Base-by-base conservation (phyloP, 805 yeast genomes). In the Allodekkera sacchari region DNA sequence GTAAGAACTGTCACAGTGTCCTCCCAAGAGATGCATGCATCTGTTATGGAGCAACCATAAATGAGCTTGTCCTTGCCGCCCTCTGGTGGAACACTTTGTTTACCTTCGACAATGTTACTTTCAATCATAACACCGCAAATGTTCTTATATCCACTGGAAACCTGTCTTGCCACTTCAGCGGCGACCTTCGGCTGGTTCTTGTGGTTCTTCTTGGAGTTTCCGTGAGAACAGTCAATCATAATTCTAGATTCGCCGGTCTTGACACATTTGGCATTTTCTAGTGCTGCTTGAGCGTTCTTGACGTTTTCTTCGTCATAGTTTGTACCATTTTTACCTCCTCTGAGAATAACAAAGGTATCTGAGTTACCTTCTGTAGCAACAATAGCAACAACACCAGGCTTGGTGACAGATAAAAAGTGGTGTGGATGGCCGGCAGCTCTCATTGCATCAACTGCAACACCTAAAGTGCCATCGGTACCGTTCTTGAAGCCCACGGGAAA, bases 401-500 rank as follows among this genome's bases (percentile, higher is more conserved):
- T 89, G 9, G 96, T 92, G 37, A 92, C 97, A 13, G 89, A 78
- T 53, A 89, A 63, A 70, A 89, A 92, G 59, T 89, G 96, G 55
- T 89, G 98, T 7, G 94, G 84, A 57, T 83, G 84, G 18, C 88
- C 66, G 26, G 97, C 94, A 29, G 97, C 89, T 51, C 84, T 71
- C 53, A 85, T 72, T 18, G 98, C 98, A 53, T 89, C 98, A 41
- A 89, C 69, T 22, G 96, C 95, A 41, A 89, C 96, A 45, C 85
- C 94, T 31, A 92, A 61, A 27, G 88, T 77, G 52, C 98, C 98
- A 57, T 92, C 97, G 25, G 98, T 89, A 53, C 97, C 97, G 54
- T 89, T 89, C 58, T 89, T 89, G 79, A 89, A 89, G 33, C 98
- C 98, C 37, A 89, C 85, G 26, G 98, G 98, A 85, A 92, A 89